phyloP scores from a whole-genome alignment of 2,329 filamentous ascomycete species.

The Lecanoromycetidae sp. region DNA sequence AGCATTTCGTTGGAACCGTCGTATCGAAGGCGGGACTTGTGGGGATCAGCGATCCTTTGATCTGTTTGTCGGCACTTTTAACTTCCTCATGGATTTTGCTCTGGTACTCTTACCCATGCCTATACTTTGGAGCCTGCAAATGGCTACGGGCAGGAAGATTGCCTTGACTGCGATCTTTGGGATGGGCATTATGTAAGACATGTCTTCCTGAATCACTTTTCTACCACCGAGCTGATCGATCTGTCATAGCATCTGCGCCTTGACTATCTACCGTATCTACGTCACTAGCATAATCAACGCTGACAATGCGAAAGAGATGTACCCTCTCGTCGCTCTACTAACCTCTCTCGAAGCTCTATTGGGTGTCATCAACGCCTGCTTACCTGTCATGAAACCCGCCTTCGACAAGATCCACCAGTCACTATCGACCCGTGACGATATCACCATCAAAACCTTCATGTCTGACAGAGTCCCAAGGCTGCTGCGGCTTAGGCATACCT shows the following conservation, averaged over 20 bases:
- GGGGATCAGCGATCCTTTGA: conserved; percentile 21
- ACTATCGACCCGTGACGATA: too few relatives aligned
- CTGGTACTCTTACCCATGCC: conserved; percentile 14
- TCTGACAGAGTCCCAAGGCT: too few relatives aligned
- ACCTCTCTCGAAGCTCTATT: conserved; percentile 11
- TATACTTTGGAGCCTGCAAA: conserved; percentile 12
- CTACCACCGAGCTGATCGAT: neutral
- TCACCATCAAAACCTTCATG: too few relatives aligned
- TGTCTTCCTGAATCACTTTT: too few relatives aligned
- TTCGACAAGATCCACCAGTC: conserved; percentile 9
- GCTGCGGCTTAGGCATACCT: too few relatives aligned
- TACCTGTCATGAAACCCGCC: conserved; percentile 14
- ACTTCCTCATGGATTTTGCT: conserved; percentile 13
- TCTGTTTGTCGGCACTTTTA: conserved; percentile 11
- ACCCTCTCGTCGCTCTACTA: conserved; percentile 9
- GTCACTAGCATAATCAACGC: conserved; percentile 1
- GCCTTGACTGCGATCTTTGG: conserved; percentile 14
- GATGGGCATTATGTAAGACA: conserved; percentile 8
- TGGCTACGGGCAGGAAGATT: conserved; percentile 12
- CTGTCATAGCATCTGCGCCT: conserved; percentile 9
- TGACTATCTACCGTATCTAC: conserved; percentile 7
- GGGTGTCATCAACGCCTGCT: conserved; percentile 15
- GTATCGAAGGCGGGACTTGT: conserved; percentile 25
- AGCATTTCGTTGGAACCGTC: conserved; percentile 27
- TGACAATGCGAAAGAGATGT: conserved; percentile 6